A percentile compares a stretch with the other conserved stretches of the same genome.
Evolutionary conservation across 1,139 yeast species (phyloP).

Genomic region (Trichomonascaceae sp.): DNA sequence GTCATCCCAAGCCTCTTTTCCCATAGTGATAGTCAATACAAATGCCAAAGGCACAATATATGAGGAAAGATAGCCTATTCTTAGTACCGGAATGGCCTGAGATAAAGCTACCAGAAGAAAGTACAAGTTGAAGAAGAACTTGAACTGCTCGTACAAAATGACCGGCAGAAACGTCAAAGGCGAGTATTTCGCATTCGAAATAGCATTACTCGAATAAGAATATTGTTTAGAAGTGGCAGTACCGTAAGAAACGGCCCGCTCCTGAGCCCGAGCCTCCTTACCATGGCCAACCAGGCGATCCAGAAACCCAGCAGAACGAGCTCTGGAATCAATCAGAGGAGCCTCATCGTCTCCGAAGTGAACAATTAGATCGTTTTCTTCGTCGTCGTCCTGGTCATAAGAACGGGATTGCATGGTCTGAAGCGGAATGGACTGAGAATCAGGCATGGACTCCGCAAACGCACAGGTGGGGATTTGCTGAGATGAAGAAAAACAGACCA

Average conservation of each 20-base stretch:
- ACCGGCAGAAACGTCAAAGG: constrained; percentile 84
- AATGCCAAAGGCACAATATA: constrained; percentile 92
- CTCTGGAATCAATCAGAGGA: constrained; percentile 3
- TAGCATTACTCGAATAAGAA: constrained; percentile 65
- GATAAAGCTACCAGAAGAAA: constrained; percentile 90
- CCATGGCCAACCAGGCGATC: constrained; percentile 1
- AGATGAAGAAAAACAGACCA: neutral
- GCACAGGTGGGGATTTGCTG: neutral
- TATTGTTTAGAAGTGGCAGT: constrained; percentile 18
- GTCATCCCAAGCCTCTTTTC: constrained; percentile 94
- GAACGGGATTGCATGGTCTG: constrained; percentile 15
- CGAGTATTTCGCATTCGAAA: constrained; percentile 92
- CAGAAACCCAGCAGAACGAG: neutral
- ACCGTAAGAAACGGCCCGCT: constrained; percentile 12
- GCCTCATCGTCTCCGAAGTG: constrained; percentile 12
- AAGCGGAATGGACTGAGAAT: constrained; percentile 14
- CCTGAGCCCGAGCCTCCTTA: constrained; percentile 4
- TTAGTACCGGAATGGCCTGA: constrained; percentile 81
- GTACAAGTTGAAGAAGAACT: constrained; percentile 90
- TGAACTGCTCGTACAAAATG: constrained; percentile 89
- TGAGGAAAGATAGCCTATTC: constrained; percentile 90
- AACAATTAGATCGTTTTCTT: constrained; percentile 13
- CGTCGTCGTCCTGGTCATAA: constrained; percentile 7
- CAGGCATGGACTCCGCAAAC: constrained; percentile 10
- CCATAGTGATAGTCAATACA: constrained; percentile 87